Conservation (phyloP, 495 filamentous ascomycete species). For the Daldinia vernicosa region DNA sequence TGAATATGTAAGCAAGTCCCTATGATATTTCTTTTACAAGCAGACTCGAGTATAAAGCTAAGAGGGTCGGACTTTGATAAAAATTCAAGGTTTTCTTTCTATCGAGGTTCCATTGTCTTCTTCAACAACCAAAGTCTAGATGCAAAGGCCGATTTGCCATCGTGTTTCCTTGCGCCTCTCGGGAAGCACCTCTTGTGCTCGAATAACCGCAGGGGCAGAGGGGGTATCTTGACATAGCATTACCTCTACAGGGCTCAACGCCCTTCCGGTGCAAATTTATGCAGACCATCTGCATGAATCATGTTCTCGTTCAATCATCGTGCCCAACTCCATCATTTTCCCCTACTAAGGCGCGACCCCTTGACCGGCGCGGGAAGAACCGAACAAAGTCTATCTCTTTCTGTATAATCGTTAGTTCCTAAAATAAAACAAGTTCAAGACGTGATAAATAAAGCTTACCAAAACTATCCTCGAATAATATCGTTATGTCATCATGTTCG, state of each 20-base stretch:
- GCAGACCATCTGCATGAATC: conserved; percentile 42
- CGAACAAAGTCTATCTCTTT: conserved; percentile 55
- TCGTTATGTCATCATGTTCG: conserved; percentile 88
- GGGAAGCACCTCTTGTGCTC: conserved; percentile 25
- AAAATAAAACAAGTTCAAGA: background rate
- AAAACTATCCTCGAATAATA: conserved; percentile 79
- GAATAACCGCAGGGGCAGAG: conserved; percentile 32
- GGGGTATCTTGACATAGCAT: conserved; percentile 41
- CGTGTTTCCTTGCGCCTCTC: conserved; percentile 7
- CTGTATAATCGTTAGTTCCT: conserved; percentile 46
- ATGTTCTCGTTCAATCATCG: conserved; percentile 43
- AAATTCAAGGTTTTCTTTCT: background rate
- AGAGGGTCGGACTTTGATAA: background rate
- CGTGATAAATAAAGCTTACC: conserved; percentile 66
- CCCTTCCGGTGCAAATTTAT: conserved; percentile 31
- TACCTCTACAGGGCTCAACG: conserved; percentile 29
- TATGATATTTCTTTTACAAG: no score
- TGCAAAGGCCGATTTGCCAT: conserved; percentile 10
- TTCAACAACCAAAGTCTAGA: conserved; percentile 12
- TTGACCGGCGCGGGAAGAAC: conserved; percentile 60
- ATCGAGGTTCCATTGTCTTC: conserved; percentile 10
- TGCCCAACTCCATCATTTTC: conserved; percentile 36
- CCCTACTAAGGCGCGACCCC: conserved; percentile 49
- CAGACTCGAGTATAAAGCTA: no score
- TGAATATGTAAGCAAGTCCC: no score